A percentile compares a stretch with the other conserved stretches of the same genome.
Evolutionary conservation across 2,329 filamentous ascomycete genomes (phyloP).

Genomic region (Aspergillus versicolor): DNA sequence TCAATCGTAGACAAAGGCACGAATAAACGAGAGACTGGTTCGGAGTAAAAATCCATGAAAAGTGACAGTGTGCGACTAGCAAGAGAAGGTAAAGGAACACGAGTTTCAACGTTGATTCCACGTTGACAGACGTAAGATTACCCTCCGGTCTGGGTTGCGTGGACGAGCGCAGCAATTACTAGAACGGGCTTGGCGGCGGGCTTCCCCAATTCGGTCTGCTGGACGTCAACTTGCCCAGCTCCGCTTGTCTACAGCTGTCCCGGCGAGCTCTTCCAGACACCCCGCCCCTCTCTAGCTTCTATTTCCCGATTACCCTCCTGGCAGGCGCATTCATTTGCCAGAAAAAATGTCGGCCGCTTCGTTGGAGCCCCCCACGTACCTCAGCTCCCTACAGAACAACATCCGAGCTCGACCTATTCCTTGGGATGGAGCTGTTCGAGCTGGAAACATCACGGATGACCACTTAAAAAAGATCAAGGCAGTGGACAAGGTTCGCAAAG

Average conservation of each 20-base stretch:
- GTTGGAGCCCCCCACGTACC: slow-evolving; percentile 85
- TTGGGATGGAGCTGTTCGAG: slow-evolving; percentile 94
- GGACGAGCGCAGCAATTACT: slow-evolving; percentile 16
- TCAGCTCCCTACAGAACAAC: slow-evolving; percentile 89
- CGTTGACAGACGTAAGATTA: slow-evolving; percentile 13
- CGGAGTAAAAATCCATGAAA: slow-evolving; percentile 10
- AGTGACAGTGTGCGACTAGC: background rate
- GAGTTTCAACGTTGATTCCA: slow-evolving; percentile 9
- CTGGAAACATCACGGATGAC: slow-evolving; percentile 88
- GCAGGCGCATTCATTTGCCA: slow-evolving; percentile 10
- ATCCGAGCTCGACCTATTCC: slow-evolving; percentile 93
- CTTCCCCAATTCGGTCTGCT: slow-evolving; percentile 12
- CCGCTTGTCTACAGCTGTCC: background rate
- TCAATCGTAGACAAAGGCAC: slow-evolving; percentile 9
- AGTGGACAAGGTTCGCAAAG: slow-evolving; percentile 93
- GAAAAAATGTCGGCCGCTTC: slow-evolving; percentile 62
- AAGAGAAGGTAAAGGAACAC: background rate
- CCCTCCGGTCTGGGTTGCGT: slow-evolving; percentile 17
- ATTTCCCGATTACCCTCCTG: slow-evolving; percentile 10
- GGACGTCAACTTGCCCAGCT: slow-evolving; percentile 9
- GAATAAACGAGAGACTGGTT: slow-evolving; percentile 11
- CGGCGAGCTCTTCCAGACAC: background rate
- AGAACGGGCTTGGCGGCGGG: slow-evolving; percentile 18
- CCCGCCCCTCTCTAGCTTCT: slow-evolving; percentile 7
- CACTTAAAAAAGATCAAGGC: slow-evolving; percentile 95